Base-by-base conservation (phyloP, 2,329 filamentous ascomycete genomes). In the Huntiella decipiens region DNA sequence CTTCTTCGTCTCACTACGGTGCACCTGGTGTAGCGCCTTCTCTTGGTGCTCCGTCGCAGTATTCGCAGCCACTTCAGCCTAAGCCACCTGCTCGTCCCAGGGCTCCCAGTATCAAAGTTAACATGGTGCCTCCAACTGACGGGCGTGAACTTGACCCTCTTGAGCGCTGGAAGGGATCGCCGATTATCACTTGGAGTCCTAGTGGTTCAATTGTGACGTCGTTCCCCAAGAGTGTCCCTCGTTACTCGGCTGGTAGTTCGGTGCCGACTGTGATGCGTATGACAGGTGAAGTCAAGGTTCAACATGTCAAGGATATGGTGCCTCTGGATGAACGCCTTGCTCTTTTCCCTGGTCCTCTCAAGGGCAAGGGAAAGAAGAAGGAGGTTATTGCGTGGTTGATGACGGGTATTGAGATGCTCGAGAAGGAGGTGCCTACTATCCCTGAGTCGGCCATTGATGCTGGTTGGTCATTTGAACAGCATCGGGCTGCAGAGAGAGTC, bases 301-400 rank as follows among this genome's bases (percentile, higher is more conserved):
- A 76, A 51, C 80, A 73, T 53, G 70, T 83, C 51, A 91, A 81
- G 57, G 77, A 86, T 38, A 66, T 84, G 28, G 65, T 83, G 38
- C 77, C 82, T 4, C 64, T 86, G 6, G 66, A 74, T 17, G 84
- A 91, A 32, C 72, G 77, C 2, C 64, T 91, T 42, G 71, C 75
- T 13, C 85, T 79, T 53, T 96, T 96, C 56, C 91, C 91, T 0
- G 91, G 91, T 0, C 91, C 92, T 3, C 65, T 98, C 22, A 86
- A 81, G 60, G 73, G 77, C 36, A 96, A 95, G 58, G 77, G 79
- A 1, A 96, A 94, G 68, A 98, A 98, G 68, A 98, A 96, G 65
- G 88, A 98, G 46, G 73, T 85, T 0, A 54, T 87, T 38, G 62
- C 74, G 2, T 98, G 92, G 91, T 67, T 98, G 38, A 73, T 70